Evolutionary conservation across 352 stramenopile genomes (phyloP), one percentile per base, ranked within the genome.

Genomic region (Globisporangium spinosum): DNA sequence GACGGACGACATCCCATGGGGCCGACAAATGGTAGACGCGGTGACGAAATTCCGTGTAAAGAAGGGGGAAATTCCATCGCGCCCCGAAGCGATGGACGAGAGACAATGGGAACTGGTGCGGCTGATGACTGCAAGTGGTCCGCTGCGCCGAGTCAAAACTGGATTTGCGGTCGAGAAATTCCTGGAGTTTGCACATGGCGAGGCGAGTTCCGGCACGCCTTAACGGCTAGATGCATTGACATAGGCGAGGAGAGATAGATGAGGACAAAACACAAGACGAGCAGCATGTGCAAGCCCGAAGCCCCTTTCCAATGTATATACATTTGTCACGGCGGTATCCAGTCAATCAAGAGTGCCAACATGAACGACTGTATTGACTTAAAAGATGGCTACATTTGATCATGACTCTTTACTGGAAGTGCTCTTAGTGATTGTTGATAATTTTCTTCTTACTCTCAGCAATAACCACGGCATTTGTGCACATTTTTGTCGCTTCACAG

Each of bases 1-100:
- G 34, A 64, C n/a, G 22, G 58, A 35, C 15, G 58, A 64, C 22
- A 34, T 49, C 10, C 58, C 58, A 1, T 64, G 34, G 58, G 34
- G 17, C 15, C 8, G 54, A 15, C 27, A 59, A 10, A 23, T 59
- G 27, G 1, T 17, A 17, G 27, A 32, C 6, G 54, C 7, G 12
- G 54, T 13, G 54, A 27, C 43, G 5, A 59, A 59, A 8, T 59
- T 38, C 8, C 27, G 54, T 20, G 15, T 59, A 29, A 59, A 59
- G 54, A 59, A 40, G 12, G 27, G 27, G 0, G 15, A 43, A 17
- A 35, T 40, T 1, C 27, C 27, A 20, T n/a, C 22, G 6, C 35
- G 4, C 17, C 54, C 27, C 5, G 54, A 59, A 8, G 29, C 8
- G 25, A 59, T 59, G 54, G 43, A 43, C 27, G 54, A 43, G 54